These are phyloP conservation scores for Endoconidiophora polonica DNA, from an alignment of 2,329 filamentous ascomycete species.

Conservation along the genomic window DNA sequence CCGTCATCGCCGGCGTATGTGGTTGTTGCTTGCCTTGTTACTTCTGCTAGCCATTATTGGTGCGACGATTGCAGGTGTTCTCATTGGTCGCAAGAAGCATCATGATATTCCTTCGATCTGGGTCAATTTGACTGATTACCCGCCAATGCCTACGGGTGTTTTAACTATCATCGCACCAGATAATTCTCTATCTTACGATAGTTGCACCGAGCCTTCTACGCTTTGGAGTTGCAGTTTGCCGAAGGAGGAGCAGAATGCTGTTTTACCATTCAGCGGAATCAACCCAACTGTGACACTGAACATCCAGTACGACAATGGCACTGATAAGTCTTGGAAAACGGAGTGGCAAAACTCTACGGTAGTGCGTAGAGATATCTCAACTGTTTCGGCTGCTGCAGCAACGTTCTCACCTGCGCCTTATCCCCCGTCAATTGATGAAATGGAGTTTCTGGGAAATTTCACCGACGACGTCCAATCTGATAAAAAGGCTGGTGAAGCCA, in stretches of 20 bases:
- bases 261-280: conserved; percentile 44
- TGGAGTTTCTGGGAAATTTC: conserved; percentile 68
- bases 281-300: conserved; percentile 68
- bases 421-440: conserved; percentile 49
- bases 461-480: conserved; percentile 54
- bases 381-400: background rate
- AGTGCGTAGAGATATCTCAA: background rate
- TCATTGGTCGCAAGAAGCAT: conserved; percentile 16
- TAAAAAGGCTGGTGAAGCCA: conserved; percentile 66
- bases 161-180: conserved; percentile 62
- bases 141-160: conserved; percentile 71
- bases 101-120: conserved; percentile 33
- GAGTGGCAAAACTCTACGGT: conserved; percentile 20
- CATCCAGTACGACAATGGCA: conserved; percentile 54
- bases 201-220: conserved; percentile 55
- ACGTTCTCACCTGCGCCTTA: conserved; percentile 30
- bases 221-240: conserved; percentile 79
- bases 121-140: conserved; percentile 75
- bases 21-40: conserved; percentile 37
- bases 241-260: conserved; percentile 53
- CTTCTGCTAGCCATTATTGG: conserved; percentile 34
- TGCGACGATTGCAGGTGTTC: conserved; percentile 40
- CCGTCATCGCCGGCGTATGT: conserved; percentile 44
- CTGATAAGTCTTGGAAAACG: conserved; percentile 28
- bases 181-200: conserved; percentile 43